Evolutionary conservation across 495 filamentous ascomycete species (phyloP).

Genomic region (Margaritispora aquatica): DNA sequence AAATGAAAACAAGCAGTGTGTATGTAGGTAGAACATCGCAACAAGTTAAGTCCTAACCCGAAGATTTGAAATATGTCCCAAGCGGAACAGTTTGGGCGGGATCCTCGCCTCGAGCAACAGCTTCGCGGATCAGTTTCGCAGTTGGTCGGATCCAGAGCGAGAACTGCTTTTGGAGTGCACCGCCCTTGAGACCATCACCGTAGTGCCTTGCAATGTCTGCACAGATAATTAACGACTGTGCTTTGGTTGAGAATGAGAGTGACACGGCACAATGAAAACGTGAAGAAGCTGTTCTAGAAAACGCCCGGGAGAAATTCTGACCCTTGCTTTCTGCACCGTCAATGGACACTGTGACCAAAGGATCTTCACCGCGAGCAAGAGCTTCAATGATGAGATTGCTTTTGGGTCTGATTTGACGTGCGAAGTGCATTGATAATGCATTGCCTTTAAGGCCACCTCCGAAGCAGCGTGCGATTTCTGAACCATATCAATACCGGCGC

Average conservation of each 20-base stretch:
- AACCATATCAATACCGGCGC: too few relatives aligned
- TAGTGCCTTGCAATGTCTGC: not conserved
- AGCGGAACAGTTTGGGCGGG: conserved; percentile 5
- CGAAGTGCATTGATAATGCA: conserved; percentile 4
- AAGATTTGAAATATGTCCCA: not conserved
- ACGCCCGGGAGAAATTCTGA: not conserved
- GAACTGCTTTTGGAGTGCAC: not conserved
- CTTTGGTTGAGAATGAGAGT: not conserved
- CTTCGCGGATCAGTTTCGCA: conserved; percentile 27
- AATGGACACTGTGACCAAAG: not conserved
- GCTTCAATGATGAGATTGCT: conserved; percentile 5
- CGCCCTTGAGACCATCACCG: not conserved
- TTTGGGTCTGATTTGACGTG: conserved; percentile 4
- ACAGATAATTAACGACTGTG: not conserved
- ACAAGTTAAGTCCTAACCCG: not conserved
- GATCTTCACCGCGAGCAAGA: conserved; percentile 7
- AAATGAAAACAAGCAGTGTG: not conserved
- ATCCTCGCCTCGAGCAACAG: conserved; percentile 11
- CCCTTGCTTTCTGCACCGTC: conserved; percentile 1
- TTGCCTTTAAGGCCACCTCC: not conserved
- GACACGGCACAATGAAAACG: not conserved
- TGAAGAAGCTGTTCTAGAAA: not conserved
- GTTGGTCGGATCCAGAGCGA: conserved; percentile 27
- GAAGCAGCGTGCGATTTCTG: conserved; percentile 13
- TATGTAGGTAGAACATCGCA: not conserved